Evolutionary conservation across 768 basidiomycete genomes (phyloP), one percentile per base, ranked within the genome.

Genomic region (Tricholoma furcatifolium): DNA sequence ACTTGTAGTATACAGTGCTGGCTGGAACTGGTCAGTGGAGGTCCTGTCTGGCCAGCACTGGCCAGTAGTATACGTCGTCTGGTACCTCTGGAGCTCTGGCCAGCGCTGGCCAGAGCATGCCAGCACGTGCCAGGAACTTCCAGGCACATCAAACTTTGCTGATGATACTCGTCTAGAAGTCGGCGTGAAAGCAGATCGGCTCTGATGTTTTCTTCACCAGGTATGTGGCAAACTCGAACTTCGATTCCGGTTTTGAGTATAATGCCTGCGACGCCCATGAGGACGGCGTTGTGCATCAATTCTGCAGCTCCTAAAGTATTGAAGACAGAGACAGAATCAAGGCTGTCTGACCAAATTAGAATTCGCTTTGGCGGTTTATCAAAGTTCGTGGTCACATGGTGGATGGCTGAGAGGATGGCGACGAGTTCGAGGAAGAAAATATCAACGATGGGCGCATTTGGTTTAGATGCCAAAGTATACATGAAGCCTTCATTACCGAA

Each of bases 341-440:
- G n/a, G n/a, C n/a, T n/a, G 32, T 47, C 56, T 9, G 32, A 31
- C 12, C 61, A 63, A 0, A 63, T 46, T 11, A 63, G 55, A 2
- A 64, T 2, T 40, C 45, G 52, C 0, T 46, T 18, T 17, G 62
- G 65, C 2, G 62, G 64, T 7, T 48, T 31, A 1, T 39, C 7
- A 5, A 54, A 47, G n/a, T n/a, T n/a, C 3, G 51, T 21, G 1
- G 61, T 54, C n/a, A 50, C 44, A 34, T 62, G 51, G 17, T 50
- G 36, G n/a, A 65, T 46, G 2, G 63, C 58, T 7, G 57, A 60
- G 7, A 64, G 54, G 45, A 66, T 62, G 1, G 58, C 64, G n/a
- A 62, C 21, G 10, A 65, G 47, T 43, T 67, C 59, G 0, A 63
- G 57, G 52, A 63, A 65, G 44, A 66, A 63, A 21, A 67, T 67